These are phyloP conservation scores for rapeseed (Brassica napus) DNA, from an alignment of 345 rosid species.

Conservation along the genomic window DNA sequence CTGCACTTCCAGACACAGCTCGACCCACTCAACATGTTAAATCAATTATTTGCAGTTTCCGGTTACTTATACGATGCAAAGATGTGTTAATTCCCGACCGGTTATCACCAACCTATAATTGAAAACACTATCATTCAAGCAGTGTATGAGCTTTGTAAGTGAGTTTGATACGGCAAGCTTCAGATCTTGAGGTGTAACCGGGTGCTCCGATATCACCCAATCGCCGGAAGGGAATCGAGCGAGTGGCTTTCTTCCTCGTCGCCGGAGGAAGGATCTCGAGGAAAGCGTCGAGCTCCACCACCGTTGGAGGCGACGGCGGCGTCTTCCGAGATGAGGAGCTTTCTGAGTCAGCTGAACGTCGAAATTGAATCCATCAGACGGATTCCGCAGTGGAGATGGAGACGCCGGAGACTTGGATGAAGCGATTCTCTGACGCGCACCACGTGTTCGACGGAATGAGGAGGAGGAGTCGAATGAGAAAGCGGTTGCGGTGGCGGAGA, in stretches of 20 bases:
- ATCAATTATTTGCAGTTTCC: conserved; percentile 83
- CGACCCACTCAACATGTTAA: conserved; percentile 96
- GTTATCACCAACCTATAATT: conserved; percentile 35
- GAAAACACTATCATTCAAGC: no score
- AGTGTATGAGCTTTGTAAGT: not conserved
- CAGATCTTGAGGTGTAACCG: conserved; percentile 75
- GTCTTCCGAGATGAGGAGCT: conserved; percentile 10
- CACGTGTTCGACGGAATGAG: conserved; percentile 64
- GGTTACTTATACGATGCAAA: conserved; percentile 91
- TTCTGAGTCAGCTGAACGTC: conserved; percentile 46
- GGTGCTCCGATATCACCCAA: conserved; percentile 73
- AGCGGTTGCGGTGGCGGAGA: conserved; percentile 44
- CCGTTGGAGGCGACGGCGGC: conserved; percentile 11
- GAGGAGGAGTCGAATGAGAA: conserved; percentile 54
- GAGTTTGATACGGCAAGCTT: conserved; percentile 64
- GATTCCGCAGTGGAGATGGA: conserved; percentile 41
- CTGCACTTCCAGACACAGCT: conserved; percentile 88
- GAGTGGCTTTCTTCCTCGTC: conserved; percentile 73
- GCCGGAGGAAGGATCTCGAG: conserved; percentile 71
- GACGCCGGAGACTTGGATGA: conserved; percentile 44
- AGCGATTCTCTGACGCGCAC: conserved; percentile 46
- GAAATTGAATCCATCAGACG: conserved; percentile 57
- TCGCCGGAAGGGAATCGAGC: conserved; percentile 96
- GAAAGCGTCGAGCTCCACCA: conserved; percentile 66
- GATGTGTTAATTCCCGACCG: conserved; percentile 89